Base-by-base conservation (phyloP, 2,329 filamentous ascomycete species). In the Colletotrichum ledebouriae region DNA sequence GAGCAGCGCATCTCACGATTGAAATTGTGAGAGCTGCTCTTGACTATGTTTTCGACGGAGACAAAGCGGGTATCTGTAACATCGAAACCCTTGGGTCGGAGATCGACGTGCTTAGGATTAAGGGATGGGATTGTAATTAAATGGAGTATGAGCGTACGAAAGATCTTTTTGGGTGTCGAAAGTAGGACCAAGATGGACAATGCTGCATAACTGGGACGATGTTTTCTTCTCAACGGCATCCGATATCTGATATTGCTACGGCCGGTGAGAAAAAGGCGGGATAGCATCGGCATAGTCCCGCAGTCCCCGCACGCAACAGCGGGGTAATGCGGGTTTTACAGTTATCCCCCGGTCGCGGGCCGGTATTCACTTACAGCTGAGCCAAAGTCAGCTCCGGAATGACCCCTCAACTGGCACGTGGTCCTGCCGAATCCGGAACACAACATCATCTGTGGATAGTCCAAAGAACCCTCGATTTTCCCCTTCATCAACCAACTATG, bases 391-490 rank as follows among this genome's bases (percentile, higher is more conserved):
- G 34, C 33, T 60, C 20, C 47, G 4, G n/a, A 34, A 22, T 22
- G 37, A 61, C 59, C 59, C 59, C 59, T 61, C 59, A 61, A 53
- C 53, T 53, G 9, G 25, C 37, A 61, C 37, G 25, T 39, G 44
- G 17, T 6, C 33, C 33, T 50, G 47, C 59, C 47, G 37, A 53
- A 44, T 61, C 59, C 47, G 59, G 47, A 25, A 25, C 25, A 61
- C 20, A 15, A 13, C 6, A 55, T 3, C 6, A 25, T 25, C 25
- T 25, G 25, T 25, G 25, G 25, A 25, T 25, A 25, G 25, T 25
- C 25, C 25, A 25, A 25, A 25, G 25, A 25, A 1, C 5, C 4
- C 25, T 25, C 4, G 5, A 4, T 5, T 25, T 25, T 25, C 25
- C 25, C 4, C 5, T 5, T 25, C 25, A 25, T 25, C 25, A 25